Evolutionary conservation across 2,329 filamentous ascomycete species (phyloP), one percentile per base, ranked within the genome.

Genomic region (Diplocarpon mali): DNA sequence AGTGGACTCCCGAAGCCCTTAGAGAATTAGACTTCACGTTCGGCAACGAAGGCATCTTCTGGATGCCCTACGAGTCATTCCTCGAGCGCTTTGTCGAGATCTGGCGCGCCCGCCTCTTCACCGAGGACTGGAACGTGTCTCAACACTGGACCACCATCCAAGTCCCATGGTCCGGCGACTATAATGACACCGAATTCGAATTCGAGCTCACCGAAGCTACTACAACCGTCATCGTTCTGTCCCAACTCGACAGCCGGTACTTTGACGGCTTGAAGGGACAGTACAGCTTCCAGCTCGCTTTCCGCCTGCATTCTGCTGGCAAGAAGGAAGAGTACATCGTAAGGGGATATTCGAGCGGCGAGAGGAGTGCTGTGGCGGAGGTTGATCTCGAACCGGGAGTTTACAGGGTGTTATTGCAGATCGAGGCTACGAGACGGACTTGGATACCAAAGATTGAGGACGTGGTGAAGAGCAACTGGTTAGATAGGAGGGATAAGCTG

Each of bases 61-160:
- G 76, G 75, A 79, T 80, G 49, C 68, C 73, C 0, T 80, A 76
- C 53, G 69, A 74, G 36, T 77, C 81, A 51, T 66, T 82, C 42
- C 68, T 80, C 5, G 69, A 70, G 53, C 80, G 78, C 51, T 81
- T 73, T 54, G 69, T 71, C 30, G 68, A 70, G 44, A 71, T 81
- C 43, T 74, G 80, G 54, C 69, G 76, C 10, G 81, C 78, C 0
- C 68, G 77, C 0, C 68, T 82, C 14, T 81, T 81, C 60, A 69
- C 73, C 8, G 59, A 65, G 2, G 69, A 75, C 46, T 81, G 78
- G 78, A 68, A 70, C 40, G 70, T 73, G 36, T 71, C 70, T n/a
- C 71, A 75, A 45, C 69, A 70, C 47, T 81, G 76, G 76, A 75
- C 78, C 34, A 74, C 73, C 0, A 68, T 80, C 6, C 67, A 73